phyloP scores from a whole-genome alignment of 192 early-diverging fungal genomes.

The Fimicolochytrium jonesii region DNA sequence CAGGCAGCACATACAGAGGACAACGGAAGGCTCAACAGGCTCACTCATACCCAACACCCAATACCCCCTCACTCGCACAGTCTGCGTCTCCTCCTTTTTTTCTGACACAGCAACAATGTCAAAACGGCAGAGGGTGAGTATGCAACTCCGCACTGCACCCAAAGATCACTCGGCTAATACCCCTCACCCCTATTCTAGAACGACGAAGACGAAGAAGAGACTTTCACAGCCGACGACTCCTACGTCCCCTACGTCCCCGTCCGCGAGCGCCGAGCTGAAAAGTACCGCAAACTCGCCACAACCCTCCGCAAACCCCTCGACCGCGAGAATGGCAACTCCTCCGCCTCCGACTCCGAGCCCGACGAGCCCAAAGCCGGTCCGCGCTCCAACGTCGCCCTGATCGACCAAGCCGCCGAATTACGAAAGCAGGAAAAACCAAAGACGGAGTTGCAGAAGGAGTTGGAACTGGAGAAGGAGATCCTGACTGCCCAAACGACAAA shows the following conservation, averaged over 20 bases:
- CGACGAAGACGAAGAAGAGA: not conserved
- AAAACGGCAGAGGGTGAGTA: too few species aligned
- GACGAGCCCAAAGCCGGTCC: slow-evolving; percentile 47
- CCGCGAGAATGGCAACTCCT: not conserved
- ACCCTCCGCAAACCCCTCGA: slow-evolving; percentile 23
- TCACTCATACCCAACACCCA: too few species aligned
- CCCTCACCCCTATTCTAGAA: too few species aligned
- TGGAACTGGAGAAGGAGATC: slow-evolving; percentile 81
- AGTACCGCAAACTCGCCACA: slow-evolving; percentile 23
- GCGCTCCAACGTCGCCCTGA: slow-evolving; percentile 63
- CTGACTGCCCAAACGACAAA: slow-evolving; percentile 73
- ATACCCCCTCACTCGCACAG: too few species aligned
- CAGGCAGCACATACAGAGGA: too few species aligned
- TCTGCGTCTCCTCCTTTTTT: too few species aligned
- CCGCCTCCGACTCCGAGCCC: slow-evolving; percentile 18
- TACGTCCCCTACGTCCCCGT: slow-evolving; percentile 79
- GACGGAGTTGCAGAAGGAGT: slow-evolving; percentile 72
- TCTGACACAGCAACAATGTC: too few species aligned
- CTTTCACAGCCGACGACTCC: slow-evolving; percentile 39
- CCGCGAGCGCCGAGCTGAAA: slow-evolving; percentile 57
- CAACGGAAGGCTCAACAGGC: too few species aligned
- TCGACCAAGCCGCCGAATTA: slow-evolving; percentile 81
- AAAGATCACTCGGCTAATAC: too few species aligned
- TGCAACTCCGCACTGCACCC: too few species aligned
- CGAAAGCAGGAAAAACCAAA: slow-evolving; percentile 63